Conservation (phyloP, 495 filamentous ascomycete genomes). For the Daldinia concentrica region DNA sequence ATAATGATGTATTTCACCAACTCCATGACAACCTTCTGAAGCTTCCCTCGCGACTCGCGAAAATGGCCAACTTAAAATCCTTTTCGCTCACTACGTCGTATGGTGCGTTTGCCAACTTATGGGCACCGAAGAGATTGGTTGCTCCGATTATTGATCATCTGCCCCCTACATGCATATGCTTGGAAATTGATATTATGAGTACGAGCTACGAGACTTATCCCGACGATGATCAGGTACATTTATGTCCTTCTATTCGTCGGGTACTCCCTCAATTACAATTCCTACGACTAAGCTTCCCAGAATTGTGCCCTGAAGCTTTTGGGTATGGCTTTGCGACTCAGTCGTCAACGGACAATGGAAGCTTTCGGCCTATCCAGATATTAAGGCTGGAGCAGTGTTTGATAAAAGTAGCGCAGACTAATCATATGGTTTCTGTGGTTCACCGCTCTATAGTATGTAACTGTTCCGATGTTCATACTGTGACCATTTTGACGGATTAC, state of each 20-base stretch:
- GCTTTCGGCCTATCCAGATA: background rate
- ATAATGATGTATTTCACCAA: background rate
- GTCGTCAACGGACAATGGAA: no score
- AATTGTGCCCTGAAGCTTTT: slow-evolving; percentile 10
- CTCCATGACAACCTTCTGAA: background rate
- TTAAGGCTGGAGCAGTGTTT: slow-evolving; percentile 1
- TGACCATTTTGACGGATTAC: background rate
- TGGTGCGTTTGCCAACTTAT: background rate
- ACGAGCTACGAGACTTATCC: background rate
- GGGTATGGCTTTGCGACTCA: slow-evolving; percentile 2
- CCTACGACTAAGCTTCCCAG: background rate
- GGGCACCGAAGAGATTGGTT: background rate
- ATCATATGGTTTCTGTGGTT: background rate
- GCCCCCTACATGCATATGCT: background rate
- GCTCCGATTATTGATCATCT: slow-evolving; percentile 2
- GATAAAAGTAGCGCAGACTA: background rate
- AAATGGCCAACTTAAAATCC: background rate
- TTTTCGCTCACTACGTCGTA: background rate
- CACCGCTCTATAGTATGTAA: background rate
- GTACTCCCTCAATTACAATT: slow-evolving; percentile 8
- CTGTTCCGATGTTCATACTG: background rate
- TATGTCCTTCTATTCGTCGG: slow-evolving; percentile 9
- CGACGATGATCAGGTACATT: background rate
- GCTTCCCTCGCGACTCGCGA: slow-evolving; percentile 7
- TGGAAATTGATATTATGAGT: slow-evolving; percentile 4